Evolutionary conservation across 2,329 filamentous ascomycete genomes (phyloP).

Genomic region (Paramyrothecium sp.): DNA sequence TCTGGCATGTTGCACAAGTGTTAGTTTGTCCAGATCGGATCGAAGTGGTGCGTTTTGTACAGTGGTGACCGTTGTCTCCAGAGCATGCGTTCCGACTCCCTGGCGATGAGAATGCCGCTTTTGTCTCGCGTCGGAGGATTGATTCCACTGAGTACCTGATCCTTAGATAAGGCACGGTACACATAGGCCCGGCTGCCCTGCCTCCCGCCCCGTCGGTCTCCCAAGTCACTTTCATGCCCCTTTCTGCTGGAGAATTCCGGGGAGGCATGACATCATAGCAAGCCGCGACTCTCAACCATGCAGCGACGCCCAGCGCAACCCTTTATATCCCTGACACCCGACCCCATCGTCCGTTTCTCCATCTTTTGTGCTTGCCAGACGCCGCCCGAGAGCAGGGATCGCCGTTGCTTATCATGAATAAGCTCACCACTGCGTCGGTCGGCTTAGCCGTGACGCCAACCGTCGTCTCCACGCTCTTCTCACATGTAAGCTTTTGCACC

Average conservation of each 20-base stretch:
- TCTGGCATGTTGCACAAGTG: no score
- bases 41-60: no score
- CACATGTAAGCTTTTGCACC: slow-evolving; percentile 65
- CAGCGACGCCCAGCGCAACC: not conserved
- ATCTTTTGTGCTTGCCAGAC: not conserved
- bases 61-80: no score
- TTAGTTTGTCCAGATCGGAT: no score
- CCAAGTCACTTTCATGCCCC: not conserved
- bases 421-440: slow-evolving; percentile 77
- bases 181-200: no score
- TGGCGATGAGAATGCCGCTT: no score
- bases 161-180: no score
- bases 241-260: not conserved
- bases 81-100: no score
- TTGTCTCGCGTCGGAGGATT: no score
- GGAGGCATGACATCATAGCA: not conserved
- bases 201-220: not conserved
- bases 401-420: slow-evolving; percentile 34
- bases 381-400: not conserved
- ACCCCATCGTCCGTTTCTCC: not conserved
- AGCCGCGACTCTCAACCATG: not conserved
- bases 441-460: slow-evolving; percentile 83
- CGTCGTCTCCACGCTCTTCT: slow-evolving; percentile 81
- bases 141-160: no score
- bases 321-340: not conserved